phyloP scores from a whole-genome alignment of 352 stramenopile genomes.

The Globisporangium megalacanthum region DNA sequence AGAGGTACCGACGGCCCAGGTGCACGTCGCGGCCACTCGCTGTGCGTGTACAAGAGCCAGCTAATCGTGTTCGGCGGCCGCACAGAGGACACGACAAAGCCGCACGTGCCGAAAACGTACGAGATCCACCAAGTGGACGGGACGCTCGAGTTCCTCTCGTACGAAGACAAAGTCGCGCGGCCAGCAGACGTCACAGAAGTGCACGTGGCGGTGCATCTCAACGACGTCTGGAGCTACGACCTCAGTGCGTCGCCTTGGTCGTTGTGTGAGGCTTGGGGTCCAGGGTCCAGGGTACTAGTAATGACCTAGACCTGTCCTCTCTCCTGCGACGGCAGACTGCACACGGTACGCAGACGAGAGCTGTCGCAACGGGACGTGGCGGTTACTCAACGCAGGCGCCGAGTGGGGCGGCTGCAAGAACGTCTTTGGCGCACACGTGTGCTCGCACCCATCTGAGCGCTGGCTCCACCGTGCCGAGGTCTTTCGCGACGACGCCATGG shows the following conservation, averaged over 20 bases:
- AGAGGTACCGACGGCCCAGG: conserved; percentile 45
- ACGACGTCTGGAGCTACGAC: conserved; percentile 96
- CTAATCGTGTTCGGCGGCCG: conserved; percentile 91
- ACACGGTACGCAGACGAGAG: conserved; percentile 82
- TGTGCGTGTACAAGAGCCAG: conserved; percentile 79
- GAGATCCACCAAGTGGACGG: conserved; percentile 78
- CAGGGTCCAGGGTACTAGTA: background rate
- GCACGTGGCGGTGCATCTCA: conserved; percentile 89
- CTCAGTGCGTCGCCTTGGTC: conserved; percentile 43
- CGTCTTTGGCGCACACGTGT: conserved; percentile 80
- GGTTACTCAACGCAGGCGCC: conserved; percentile 74
- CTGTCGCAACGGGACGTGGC: conserved; percentile 83
- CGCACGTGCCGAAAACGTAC: conserved; percentile 91
- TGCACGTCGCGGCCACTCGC: conserved; percentile 78
- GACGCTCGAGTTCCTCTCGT: conserved; percentile 82
- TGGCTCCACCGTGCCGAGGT: conserved; percentile 88
- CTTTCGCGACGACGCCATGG: conserved; percentile 88
- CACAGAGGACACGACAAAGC: conserved; percentile 81
- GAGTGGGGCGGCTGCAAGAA: conserved; percentile 91
- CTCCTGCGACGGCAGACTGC: conserved; percentile 37
- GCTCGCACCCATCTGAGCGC: conserved; percentile 83
- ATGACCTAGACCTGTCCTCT: background rate
- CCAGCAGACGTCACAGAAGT: conserved; percentile 39
- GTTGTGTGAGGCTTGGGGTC: background rate
- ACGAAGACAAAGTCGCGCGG: conserved; percentile 81